Percentiles rank a stretch among this genome's conserved stretches.
These are phyloP conservation scores for Cladophialophora psammophila DNA, from an alignment of 2,329 filamentous ascomycete genomes.

Conservation along the genomic window DNA sequence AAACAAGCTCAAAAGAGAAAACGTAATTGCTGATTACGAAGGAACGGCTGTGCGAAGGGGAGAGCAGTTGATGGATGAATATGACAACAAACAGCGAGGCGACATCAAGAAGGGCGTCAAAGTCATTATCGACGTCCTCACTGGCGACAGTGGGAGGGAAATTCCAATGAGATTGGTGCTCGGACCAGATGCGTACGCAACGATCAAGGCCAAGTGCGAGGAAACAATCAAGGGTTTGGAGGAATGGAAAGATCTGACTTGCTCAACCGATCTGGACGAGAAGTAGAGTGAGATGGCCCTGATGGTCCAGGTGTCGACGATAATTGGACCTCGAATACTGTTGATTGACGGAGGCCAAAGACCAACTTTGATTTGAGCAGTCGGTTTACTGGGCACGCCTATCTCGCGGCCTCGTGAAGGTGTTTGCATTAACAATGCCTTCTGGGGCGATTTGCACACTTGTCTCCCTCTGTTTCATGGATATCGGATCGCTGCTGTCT, in stretches of 20 bases:
- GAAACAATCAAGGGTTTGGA: conserved; percentile 54
- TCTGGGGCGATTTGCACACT: not conserved
- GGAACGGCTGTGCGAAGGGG: conserved; percentile 26
- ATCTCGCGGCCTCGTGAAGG: not conserved
- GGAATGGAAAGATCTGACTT: conserved; percentile 59
- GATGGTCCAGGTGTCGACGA: not conserved
- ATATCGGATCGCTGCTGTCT: not conserved
- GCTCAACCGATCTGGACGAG: conserved; percentile 45
- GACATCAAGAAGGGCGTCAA: conserved; percentile 62
- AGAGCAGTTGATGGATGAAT: conserved; percentile 22
- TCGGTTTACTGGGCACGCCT: not conserved
- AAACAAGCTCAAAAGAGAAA: conserved; percentile 18
- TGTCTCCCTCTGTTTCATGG: not conserved
- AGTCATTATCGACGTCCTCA: conserved; percentile 64
- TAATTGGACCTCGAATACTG: no score
- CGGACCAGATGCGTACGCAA: conserved; percentile 59
- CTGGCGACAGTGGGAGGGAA: conserved; percentile 56
- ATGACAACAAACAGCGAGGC: conserved; percentile 61
- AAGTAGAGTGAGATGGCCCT: not conserved
- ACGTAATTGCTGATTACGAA: conserved; percentile 33
- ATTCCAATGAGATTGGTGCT: conserved; percentile 64
- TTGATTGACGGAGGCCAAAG: not conserved
- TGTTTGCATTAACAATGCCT: not conserved
- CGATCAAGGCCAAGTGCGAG: conserved; percentile 55
- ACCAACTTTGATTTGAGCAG: not conserved